Conservation (phyloP, 768 basidiomycete genomes). For the Boletus patriciae region DNA sequence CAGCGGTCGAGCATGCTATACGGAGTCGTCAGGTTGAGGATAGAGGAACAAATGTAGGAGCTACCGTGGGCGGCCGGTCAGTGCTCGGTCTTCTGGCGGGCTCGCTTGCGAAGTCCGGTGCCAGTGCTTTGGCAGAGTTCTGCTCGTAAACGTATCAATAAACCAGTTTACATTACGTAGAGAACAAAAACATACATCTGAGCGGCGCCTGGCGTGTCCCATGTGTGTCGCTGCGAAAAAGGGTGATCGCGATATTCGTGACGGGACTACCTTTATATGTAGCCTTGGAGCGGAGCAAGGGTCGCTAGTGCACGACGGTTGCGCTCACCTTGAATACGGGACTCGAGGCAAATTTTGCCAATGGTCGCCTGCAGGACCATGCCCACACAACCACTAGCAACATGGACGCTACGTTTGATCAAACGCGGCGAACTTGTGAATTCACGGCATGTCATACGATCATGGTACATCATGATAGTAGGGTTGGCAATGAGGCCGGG, state of each 20-base stretch:
- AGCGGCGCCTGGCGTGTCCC: background rate
- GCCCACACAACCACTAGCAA: background rate
- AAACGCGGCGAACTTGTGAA: constrained; percentile 20
- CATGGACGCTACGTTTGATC: constrained; percentile 7
- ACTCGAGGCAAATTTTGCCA: constrained; percentile 1
- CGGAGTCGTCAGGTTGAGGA: background rate
- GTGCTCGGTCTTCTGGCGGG: background rate
- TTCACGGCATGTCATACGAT: constrained; percentile 2
- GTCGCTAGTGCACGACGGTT: background rate
- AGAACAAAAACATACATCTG: constrained; percentile 12
- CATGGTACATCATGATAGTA: background rate
- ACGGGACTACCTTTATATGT: constrained; percentile 14
- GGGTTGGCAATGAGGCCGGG: constrained; percentile 16
- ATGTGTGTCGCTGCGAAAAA: constrained; percentile 2
- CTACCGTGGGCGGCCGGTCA: constrained; percentile 6
- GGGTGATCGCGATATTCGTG: background rate
- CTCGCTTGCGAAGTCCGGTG: background rate
- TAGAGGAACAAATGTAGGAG: background rate
- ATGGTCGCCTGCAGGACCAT: constrained; percentile 2
- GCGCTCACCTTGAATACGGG: constrained; percentile 1
- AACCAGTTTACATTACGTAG: background rate
- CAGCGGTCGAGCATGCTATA: constrained; percentile 4
- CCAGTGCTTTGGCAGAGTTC: background rate
- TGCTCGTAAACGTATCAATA: background rate
- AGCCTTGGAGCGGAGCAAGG: background rate